Base-by-base conservation (phyloP, 1,284 basidiomycete species). In the Naganishia sp. region DNA sequence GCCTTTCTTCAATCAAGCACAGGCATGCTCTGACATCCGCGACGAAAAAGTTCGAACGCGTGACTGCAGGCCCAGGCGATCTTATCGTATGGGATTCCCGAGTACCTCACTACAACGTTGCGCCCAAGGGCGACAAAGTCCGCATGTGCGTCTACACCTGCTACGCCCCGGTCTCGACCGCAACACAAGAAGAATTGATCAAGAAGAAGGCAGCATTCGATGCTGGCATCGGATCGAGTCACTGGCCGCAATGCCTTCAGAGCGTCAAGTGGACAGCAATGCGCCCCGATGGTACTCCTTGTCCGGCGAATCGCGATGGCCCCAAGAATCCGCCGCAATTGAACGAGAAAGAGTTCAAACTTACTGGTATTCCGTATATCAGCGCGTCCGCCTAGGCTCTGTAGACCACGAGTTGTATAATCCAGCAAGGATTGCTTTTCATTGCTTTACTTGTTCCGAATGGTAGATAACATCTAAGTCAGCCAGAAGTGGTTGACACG, bases 51-150 rank as follows among this genome's bases (percentile, higher is more conserved):
- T 76, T 65, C 58, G 67, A 28, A 28, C 28, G 28, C 28, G 28
- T 28, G 28, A 28, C 28, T 56, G 73, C 74, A 6, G 65, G 56
- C 0, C 72, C 73, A 5, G 75, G 74, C 28, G 71, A 73, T 47
- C 55, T 75, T 15, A 74, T 75, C 56, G 70, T 75, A 41, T 76
- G 73, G 72, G 71, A 72, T 60, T 70, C 46, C 6, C 31, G 57
- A 55, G 54, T 54, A 25, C 54, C 54, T 41, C 60, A 63, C 49
- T 63, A 63, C 60, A 63, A 63, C 49, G 49, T 63, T 18, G 39
- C 60, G 32, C 47, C 60, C 32, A 63, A 47, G 17, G 47, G 47
- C n/a, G 49, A 52, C 31, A 32, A 51, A n/a, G 32, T 32, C 35
- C 46, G 60, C 25, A 39, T 63, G 31, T 47, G 49, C 13, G 42